phyloP scores from a whole-genome alignment of 148 eudicot genomes.

The Rhododendron mucronatum region DNA sequence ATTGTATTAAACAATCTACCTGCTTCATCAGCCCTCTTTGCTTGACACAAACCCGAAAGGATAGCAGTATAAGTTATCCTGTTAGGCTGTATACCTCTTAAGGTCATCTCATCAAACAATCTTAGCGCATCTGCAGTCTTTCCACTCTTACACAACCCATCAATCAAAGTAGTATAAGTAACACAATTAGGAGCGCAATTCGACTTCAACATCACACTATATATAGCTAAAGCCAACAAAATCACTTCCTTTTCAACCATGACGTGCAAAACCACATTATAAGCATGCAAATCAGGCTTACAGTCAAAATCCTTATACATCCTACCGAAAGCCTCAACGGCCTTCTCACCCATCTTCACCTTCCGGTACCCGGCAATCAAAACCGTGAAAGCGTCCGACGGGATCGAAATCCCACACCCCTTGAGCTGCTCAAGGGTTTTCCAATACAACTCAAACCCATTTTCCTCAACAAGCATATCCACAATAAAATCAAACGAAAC shows the following conservation, averaged over 20 bases:
- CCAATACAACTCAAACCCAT: slow-evolving; percentile 61
- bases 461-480: slow-evolving; percentile 26
- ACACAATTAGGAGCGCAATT: slow-evolving; percentile 43
- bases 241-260: slow-evolving; percentile 48
- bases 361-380: slow-evolving; percentile 58
- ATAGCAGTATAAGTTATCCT: slow-evolving; percentile 54
- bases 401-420: slow-evolving; percentile 22
- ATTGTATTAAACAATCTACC: slow-evolving; percentile 40
- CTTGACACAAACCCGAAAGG: slow-evolving; percentile 60
- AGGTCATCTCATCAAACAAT: slow-evolving; percentile 70
- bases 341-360: slow-evolving; percentile 44
- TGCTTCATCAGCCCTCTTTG: slow-evolving; percentile 60
- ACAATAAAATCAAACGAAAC: slow-evolving; percentile 30
- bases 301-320: slow-evolving; percentile 56
- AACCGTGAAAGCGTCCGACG: slow-evolving; percentile 50
- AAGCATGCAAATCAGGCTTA: slow-evolving; percentile 50
- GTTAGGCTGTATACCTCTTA: slow-evolving; percentile 45
- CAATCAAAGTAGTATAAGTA: slow-evolving; percentile 63
- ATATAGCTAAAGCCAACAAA: slow-evolving; percentile 59
- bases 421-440: slow-evolving; percentile 48
- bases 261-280: slow-evolving; percentile 55
- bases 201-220: slow-evolving; percentile 65
- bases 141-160: slow-evolving; percentile 69
- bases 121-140: slow-evolving; percentile 46
- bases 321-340: slow-evolving; percentile 60